Base-by-base conservation (phyloP, 2,329 filamentous ascomycete genomes). In the Penicillium sp. region DNA sequence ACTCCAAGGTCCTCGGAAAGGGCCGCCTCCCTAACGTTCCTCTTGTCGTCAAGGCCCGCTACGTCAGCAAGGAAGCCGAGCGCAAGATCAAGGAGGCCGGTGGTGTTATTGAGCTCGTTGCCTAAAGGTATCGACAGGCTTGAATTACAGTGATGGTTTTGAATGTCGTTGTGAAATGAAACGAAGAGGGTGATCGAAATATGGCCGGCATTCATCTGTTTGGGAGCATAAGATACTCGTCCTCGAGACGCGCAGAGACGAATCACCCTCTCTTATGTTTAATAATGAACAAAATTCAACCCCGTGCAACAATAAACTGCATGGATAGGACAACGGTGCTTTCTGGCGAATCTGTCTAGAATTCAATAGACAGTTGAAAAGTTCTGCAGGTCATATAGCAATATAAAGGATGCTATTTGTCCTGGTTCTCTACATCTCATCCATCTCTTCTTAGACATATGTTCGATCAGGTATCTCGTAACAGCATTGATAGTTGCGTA, bases 1-100 rank as follows among this genome's bases (percentile, higher is more conserved):
- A 97, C 87, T 90, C 91, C 75, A 99, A 99, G 84, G 87, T 99
- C 68, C 89, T 99, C 76, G 95, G 94, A 78, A 99, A 99, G 87
- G 94, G 94, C 79, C 88, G 93, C 74, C 83, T 97, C 72, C 93
- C 94, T 73, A 83, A 93, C 74, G 85, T 97, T 72, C 94, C 94
- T 68, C 79, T 99, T 71, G 90, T 99, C 72, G 92, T 99, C 67
- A 90, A 90, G 75, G 93, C 94, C 69, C 84, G 94, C 77, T 97
- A 91, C 83, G 90, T 99, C 80, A 91, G 87, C 84, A 89, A 89
- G 77, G 87, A 96, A 78, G 94, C 94, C 68, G 94, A 99, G 88
- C 84, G 90, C 83, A 99, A 99, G 89, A 97, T 99, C 81, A 96
- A 90, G 77, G 91, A 94, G 79, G 93, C 92, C 72, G 94, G 94